Base-by-base conservation (phyloP, 2,329 filamentous ascomycete species). In the Aspergillus neotritici region DNA sequence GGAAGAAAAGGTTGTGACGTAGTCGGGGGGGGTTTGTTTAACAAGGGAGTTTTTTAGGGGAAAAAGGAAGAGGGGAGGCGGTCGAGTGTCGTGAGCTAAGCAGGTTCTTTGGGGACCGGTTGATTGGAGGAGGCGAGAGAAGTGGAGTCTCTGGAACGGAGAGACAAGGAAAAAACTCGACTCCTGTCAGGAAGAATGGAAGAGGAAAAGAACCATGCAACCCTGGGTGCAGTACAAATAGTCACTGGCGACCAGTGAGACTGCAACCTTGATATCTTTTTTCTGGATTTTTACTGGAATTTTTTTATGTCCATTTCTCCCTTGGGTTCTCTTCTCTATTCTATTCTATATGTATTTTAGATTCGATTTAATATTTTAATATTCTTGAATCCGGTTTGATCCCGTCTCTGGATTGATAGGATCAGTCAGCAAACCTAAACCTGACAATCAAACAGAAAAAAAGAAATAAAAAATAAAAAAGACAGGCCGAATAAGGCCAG, bases 1-100 rank as follows among this genome's bases (percentile, higher is more conserved):
- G 48, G 47, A 50, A 50, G 50, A 60, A 52, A 44, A 58, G 54
- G 50, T 52, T 56, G 63, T 66, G 64, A 66, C 64, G 63, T 65
- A 66, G 64, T 61, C 59, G 60, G 57, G 21, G 21, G 21, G 21
- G 21, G 21, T 25, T 25, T 25, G 55, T 55, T 59, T 48, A 42
- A 46, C 45, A 49, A 47, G 50, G 53, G 52, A 60, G n/a, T 57
- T 48, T 56, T 62, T 64, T 63, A 60, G 60, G 60, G 61, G 56
- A 46, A 43, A 32, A 46, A 40, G 40, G 35, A 48, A 52, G 49
- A 57, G 53, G 52, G 55, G 52, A 55, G 55, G 53, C 52, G 53
- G 55, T 54, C 50, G 53, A 49, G 39, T 42, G 43, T 47, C 43
- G 48, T 52, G 48, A 55, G 47, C 47, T 52, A 50, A 56, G 49